These are phyloP conservation scores for Galium porrigens DNA, from an alignment of 305 asterid species.

Conservation along the genomic window DNA sequence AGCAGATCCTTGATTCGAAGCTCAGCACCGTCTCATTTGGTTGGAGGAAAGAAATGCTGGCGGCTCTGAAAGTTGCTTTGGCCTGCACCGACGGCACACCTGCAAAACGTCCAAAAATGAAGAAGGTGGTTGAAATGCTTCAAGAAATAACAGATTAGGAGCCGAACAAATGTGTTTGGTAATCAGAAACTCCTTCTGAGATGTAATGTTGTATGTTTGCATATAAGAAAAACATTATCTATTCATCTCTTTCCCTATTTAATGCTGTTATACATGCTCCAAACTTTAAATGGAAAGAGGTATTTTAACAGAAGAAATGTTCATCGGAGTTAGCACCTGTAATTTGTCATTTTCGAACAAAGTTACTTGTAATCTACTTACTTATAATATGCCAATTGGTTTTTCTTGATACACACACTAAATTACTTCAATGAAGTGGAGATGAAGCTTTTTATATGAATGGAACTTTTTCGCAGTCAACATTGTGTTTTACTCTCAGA, in stretches of 20 bases:
- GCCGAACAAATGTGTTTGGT: slow-evolving; percentile 5
- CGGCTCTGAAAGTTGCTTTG: slow-evolving; percentile 51
- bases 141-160: slow-evolving; percentile 42
- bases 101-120: slow-evolving; percentile 89
- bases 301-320: background rate
- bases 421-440: no score
- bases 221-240: slow-evolving; percentile 1
- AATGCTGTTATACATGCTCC: background rate
- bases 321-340: background rate
- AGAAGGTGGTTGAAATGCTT: slow-evolving; percentile 83
- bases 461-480: no score
- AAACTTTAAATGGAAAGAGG: background rate
- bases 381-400: no score
- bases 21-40: slow-evolving; percentile 72
- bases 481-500: no score
- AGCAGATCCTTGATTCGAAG: slow-evolving; percentile 84
- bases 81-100: slow-evolving; percentile 79
- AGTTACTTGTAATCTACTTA: no score
- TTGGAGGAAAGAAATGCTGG: slow-evolving; percentile 53
- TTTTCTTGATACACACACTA: no score
- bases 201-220: background rate
- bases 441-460: no score
- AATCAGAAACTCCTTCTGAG: slow-evolving; percentile 5
- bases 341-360: no score
- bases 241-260: background rate